phyloP scores from a whole-genome alignment of 768 basidiomycete species.

The Gelatoporia subvermispora region DNA sequence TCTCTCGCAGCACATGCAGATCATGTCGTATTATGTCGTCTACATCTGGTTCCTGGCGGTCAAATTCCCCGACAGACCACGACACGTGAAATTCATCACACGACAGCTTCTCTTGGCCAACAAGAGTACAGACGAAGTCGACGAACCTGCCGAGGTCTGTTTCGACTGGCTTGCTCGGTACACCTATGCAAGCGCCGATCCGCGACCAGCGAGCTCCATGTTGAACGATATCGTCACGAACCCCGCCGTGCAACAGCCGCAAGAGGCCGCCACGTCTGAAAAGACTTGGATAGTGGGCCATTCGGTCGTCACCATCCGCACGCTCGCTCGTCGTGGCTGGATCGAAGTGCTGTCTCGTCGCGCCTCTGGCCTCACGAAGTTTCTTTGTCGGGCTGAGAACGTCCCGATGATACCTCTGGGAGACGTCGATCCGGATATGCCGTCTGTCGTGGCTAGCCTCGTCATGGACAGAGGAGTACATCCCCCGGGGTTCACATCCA shows the following conservation, averaged over 20 bases:
- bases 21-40: constrained; percentile 84
- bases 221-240: constrained; percentile 78
- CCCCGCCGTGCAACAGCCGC: constrained; percentile 27
- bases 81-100: constrained; percentile 81
- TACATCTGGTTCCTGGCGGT: constrained; percentile 94
- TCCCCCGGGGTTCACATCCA: background rate
- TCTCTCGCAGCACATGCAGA: constrained; percentile 85
- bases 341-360: constrained; percentile 79
- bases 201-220: constrained; percentile 75
- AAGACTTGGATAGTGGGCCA: constrained; percentile 88
- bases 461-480: constrained; percentile 55
- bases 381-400: constrained; percentile 85
- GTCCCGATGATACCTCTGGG: constrained; percentile 81
- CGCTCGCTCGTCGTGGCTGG: constrained; percentile 77
- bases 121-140: constrained; percentile 58
- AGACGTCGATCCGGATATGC: constrained; percentile 75
- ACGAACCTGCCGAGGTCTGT: constrained; percentile 91
- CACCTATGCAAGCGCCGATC: constrained; percentile 91
- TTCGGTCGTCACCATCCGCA: constrained; percentile 77
- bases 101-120: constrained; percentile 84
- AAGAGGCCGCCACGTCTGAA: constrained; percentile 42
- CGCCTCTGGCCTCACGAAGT: constrained; percentile 83
- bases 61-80: constrained; percentile 73
- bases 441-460: constrained; percentile 67
- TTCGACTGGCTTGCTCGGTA: constrained; percentile 97